Evolutionary conservation across 106 monocot species (phyloP).

Genomic region (Apostasia shenzhenica): DNA sequence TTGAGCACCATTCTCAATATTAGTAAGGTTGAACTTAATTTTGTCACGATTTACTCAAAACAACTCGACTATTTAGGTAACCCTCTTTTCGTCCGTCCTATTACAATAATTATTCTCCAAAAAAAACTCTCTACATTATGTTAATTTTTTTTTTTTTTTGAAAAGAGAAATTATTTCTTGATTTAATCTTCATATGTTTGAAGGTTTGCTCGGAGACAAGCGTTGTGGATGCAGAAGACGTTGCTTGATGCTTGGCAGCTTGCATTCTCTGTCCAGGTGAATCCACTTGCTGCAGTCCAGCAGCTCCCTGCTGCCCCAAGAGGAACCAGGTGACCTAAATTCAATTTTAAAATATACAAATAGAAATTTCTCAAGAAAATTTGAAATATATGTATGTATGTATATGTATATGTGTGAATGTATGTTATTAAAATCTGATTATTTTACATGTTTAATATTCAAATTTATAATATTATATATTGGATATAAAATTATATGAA

Average conservation of each 20-base stretch:
- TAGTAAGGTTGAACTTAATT: too few species aligned
- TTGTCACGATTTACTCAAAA: too few species aligned
- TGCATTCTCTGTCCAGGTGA: constrained; percentile 85
- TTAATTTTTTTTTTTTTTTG: neutral
- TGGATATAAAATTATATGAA: too few species aligned
- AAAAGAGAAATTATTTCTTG: neutral
- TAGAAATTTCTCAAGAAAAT: too few species aligned
- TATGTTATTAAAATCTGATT: too few species aligned
- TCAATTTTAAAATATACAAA: too few species aligned
- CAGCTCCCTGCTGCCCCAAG: constrained; percentile 38
- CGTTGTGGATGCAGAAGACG: constrained; percentile 31
- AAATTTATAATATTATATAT: too few species aligned
- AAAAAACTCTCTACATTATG: neutral
- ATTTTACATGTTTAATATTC: too few species aligned
- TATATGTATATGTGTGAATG: too few species aligned
- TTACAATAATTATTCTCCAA: neutral
- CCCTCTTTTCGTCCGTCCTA: too few species aligned
- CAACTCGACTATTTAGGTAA: too few species aligned
- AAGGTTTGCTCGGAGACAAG: constrained; percentile 40
- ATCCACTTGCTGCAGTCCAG: constrained; percentile 83
- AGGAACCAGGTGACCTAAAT: constrained; percentile 25
- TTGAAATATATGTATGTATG: too few species aligned
- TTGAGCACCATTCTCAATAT: neutral
- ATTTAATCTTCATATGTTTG: neutral
- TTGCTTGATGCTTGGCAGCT: constrained; percentile 67